Conservation (phyloP, 768 basidiomycete genomes). For the Rhodosporidiobolus sp. region DNA sequence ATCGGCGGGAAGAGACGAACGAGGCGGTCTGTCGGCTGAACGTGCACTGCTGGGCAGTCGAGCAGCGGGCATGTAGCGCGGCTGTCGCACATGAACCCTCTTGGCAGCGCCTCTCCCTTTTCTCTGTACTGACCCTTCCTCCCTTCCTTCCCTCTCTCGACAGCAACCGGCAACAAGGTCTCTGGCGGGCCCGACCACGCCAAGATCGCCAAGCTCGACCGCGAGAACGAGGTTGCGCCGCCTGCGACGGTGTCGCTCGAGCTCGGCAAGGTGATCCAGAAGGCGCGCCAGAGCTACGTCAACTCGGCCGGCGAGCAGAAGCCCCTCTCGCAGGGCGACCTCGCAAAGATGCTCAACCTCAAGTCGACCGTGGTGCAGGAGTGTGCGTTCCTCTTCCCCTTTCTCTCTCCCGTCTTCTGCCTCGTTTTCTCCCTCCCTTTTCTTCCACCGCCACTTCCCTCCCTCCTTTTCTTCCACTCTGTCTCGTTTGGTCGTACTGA, state of each 20-base stretch:
- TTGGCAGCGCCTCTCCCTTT: too few relatives aligned
- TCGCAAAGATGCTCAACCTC: conserved; percentile 39
- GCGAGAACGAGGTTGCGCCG: conserved; percentile 43
- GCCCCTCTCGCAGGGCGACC: conserved; percentile 36
- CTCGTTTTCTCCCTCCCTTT: not conserved
- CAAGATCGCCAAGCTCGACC: conserved; percentile 43
- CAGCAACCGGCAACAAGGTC: conserved; percentile 34
- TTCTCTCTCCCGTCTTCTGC: not conserved
- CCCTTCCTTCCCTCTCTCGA: not conserved
- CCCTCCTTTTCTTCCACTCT: too few relatives aligned
- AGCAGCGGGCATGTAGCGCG: too few relatives aligned
- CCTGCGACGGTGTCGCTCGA: conserved; percentile 40
- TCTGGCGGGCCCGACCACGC: conserved; percentile 36
- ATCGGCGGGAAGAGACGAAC: too few relatives aligned
- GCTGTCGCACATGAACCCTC: too few relatives aligned
- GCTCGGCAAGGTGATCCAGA: conserved; percentile 41
- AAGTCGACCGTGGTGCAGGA: conserved; percentile 37
- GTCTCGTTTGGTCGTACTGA: not conserved
- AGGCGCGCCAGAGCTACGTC: conserved; percentile 38
- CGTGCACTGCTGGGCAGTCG: too few relatives aligned
- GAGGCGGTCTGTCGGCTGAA: too few relatives aligned
- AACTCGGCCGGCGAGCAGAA: conserved; percentile 25
- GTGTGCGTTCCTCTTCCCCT: conserved; percentile 17
- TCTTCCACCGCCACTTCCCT: not conserved
- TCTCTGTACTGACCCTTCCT: not conserved